Evolutionary conservation across 1,284 basidiomycete genomes (phyloP).

Genomic region (Ceratobasidium theobromae): DNA sequence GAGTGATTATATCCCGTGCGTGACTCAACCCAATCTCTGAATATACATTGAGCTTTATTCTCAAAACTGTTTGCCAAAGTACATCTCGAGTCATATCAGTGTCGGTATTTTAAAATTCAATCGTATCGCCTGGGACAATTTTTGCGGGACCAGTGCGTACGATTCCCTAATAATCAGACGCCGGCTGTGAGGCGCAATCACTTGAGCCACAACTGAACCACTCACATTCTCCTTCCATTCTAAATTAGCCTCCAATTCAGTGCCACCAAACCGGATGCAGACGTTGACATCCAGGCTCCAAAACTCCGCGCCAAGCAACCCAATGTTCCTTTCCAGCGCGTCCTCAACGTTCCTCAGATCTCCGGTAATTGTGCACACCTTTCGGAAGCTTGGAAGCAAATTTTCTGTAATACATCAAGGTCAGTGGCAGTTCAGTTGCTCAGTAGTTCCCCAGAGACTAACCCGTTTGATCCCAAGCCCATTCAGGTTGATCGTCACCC

Average conservation of each 20-base stretch:
- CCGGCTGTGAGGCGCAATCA: not conserved
- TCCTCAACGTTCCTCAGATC: conserved; percentile 10
- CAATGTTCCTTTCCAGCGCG: conserved; percentile 2
- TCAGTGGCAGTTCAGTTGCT: not conserved
- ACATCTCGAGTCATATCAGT: too few species aligned
- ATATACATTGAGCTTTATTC: too few species aligned
- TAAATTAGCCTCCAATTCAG: conserved; percentile 31
- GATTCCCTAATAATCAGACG: not conserved
- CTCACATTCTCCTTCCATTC: conserved; percentile 31
- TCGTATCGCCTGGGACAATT: not conserved
- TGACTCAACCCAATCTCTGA: too few species aligned
- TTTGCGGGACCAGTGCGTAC: not conserved
- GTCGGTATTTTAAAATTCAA: not conserved
- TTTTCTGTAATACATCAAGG: not conserved
- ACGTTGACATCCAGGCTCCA: conserved; percentile 28
- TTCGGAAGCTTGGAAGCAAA: not conserved
- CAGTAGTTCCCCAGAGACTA: not conserved
- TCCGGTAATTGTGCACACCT: conserved; percentile 22
- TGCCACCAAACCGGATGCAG: conserved; percentile 33
- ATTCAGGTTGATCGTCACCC: conserved; percentile 1
- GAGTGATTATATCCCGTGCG: too few species aligned
- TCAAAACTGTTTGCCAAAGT: too few species aligned
- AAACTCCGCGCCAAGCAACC: not conserved
- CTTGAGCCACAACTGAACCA: not conserved
- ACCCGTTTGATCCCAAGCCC: conserved; percentile 13